These are phyloP conservation scores for Arxiozyma slooffiae DNA, from an alignment of 1,139 yeast genomes.

Conservation along the genomic window DNA sequence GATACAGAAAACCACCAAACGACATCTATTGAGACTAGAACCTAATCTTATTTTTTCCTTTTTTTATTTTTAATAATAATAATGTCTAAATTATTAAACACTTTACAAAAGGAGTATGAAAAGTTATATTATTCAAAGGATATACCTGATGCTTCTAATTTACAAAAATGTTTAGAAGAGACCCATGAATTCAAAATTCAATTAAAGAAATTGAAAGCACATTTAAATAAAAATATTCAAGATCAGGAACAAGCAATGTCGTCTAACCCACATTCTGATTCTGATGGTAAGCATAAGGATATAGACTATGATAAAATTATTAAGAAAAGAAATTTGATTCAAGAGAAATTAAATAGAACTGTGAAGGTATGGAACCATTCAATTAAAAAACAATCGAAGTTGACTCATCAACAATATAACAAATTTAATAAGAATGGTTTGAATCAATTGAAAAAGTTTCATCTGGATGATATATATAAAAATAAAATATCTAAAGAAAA, in stretches of 20 bases:
- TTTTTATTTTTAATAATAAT: no score
- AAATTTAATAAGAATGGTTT: slow-evolving; percentile 30
- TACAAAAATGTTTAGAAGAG: slow-evolving; percentile 20
- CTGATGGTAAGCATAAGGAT: background rate
- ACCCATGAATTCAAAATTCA: slow-evolving; percentile 27
- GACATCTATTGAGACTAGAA: background rate
- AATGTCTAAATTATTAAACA: slow-evolving; percentile 2
- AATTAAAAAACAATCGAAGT: slow-evolving; percentile 24
- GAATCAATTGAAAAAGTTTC: slow-evolving; percentile 31
- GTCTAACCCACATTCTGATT: background rate
- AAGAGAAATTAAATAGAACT: slow-evolving; percentile 22
- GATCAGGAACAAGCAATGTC: slow-evolving; percentile 12
- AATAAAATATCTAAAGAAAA: slow-evolving; percentile 30
- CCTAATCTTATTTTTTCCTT: no score
- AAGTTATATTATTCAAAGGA: background rate
- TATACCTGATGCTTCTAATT: slow-evolving; percentile 6
- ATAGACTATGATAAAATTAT: slow-evolving; percentile 8
- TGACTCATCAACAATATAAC: slow-evolving; percentile 24
- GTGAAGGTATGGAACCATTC: slow-evolving; percentile 28
- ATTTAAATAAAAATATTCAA: slow-evolving; percentile 24
- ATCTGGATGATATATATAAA: slow-evolving; percentile 33
- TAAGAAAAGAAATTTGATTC: slow-evolving; percentile 21
- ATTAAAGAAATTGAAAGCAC: slow-evolving; percentile 27
- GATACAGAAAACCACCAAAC: background rate
- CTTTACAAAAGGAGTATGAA: slow-evolving; percentile 2